phyloP scores from a whole-genome alignment of 2,329 filamentous ascomycete genomes.

The Fusarium protoensiforme region DNA sequence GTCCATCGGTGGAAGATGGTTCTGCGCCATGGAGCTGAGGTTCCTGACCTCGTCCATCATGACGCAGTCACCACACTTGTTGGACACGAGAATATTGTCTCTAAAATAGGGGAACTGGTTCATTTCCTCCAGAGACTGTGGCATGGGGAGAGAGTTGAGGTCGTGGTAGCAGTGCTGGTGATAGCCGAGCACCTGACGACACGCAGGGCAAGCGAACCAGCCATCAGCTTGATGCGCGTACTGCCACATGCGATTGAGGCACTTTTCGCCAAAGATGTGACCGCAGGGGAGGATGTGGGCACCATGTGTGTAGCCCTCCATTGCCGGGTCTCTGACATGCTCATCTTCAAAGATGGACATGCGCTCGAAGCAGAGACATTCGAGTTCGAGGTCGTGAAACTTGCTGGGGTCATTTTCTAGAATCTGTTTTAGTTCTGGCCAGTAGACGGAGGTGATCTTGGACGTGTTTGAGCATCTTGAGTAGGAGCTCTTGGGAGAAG shows the following conservation, averaged over 20 bases:
- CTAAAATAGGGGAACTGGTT: not conserved
- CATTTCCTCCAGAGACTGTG: not conserved
- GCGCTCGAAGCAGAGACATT: constrained; percentile 20
- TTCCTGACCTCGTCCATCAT: not conserved
- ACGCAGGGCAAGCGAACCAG: constrained; percentile 7
- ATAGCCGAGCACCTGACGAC: not conserved
- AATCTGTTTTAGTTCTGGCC: constrained; percentile 21
- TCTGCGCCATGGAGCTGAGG: not conserved
- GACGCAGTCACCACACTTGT: constrained; percentile 15
- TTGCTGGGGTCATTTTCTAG: not conserved
- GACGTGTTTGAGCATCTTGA: not conserved
- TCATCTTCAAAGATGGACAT: constrained; percentile 24
- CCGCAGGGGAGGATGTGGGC: constrained; percentile 28
- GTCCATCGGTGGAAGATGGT: not conserved
- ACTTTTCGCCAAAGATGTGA: constrained; percentile 33
- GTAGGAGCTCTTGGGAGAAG: not conserved
- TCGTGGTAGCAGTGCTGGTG: constrained; percentile 3
- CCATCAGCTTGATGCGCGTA: not conserved
- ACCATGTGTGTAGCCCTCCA: not conserved
- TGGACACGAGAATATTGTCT: not conserved
- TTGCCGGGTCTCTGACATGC: not conserved
- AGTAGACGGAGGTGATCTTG: not conserved
- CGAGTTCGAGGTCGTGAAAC: constrained; percentile 1
- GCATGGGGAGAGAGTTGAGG: constrained; percentile 14
- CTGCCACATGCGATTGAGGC: not conserved